Conservation (phyloP, 225 moss, liverwort and hornwort genomes). For the Neckera pumila region DNA sequence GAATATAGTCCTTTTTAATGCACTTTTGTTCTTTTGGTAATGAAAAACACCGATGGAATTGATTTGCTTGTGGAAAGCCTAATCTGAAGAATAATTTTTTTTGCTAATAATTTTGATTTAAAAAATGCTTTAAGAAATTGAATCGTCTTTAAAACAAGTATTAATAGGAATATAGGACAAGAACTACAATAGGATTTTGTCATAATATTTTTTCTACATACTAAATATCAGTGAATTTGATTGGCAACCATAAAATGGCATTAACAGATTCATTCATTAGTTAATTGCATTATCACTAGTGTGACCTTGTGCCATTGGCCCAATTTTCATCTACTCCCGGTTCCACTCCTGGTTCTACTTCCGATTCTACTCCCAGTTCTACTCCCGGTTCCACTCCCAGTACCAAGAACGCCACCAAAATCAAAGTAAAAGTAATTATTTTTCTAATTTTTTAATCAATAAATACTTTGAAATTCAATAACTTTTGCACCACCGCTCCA, state of each 20-base stretch:
- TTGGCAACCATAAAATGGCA: neutral
- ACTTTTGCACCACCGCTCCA: no score
- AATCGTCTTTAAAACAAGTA: neutral
- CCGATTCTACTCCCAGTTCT: no score
- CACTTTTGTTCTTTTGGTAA: neutral
- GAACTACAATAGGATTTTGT: neutral
- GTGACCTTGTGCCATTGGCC: no score
- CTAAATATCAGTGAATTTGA: neutral
- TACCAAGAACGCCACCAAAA: no score
- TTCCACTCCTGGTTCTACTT: no score
- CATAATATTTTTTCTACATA: neutral
- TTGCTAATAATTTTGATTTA: neutral
- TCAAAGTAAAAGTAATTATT: no score
- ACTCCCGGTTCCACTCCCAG: no score
- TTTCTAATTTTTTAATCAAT: no score
- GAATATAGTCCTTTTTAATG: neutral
- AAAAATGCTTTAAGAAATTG: neutral
- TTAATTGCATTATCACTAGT: neutral
- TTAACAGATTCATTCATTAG: no score
- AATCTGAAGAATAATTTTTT: no score
- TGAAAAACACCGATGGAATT: neutral
- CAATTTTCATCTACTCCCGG: no score
- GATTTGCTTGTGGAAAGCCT: neutral
- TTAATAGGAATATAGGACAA: neutral
- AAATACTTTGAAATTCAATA: no score